These are phyloP conservation scores for Populus deltoides DNA, from an alignment of 345 rosid genomes.

Conservation along the genomic window DNA sequence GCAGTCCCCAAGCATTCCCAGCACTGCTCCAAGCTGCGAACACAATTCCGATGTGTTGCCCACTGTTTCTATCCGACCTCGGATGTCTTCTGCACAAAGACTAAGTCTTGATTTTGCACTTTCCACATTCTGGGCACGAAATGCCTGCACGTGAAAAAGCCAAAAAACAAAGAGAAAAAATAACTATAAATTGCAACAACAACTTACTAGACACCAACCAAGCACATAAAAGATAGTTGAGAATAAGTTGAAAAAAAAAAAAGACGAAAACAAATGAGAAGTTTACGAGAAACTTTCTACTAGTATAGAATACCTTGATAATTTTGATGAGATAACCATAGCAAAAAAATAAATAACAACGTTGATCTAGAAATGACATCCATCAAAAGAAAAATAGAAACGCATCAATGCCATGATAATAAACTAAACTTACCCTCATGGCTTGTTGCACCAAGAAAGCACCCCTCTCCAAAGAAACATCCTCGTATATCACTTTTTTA, in stretches of 20 bases:
- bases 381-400: neutral
- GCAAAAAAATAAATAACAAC: neutral
- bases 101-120: slow-evolving; percentile 88
- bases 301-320: neutral
- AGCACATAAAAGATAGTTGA: neutral
- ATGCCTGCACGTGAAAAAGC: slow-evolving; percentile 53
- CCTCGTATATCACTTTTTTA: slow-evolving; percentile 72
- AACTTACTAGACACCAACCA: slow-evolving; percentile 6
- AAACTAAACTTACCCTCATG: slow-evolving; percentile 71
- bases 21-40: slow-evolving; percentile 98
- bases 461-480: slow-evolving; percentile 93
- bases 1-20: slow-evolving; percentile 99
- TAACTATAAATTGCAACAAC: neutral
- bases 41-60: slow-evolving; percentile 84
- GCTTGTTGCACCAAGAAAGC: slow-evolving; percentile 97
- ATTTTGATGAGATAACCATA: neutral
- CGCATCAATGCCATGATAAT: neutral
- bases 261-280: neutral
- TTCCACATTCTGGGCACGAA: slow-evolving; percentile 76
- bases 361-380: neutral
- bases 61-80: slow-evolving; percentile 59
- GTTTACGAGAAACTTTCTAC: neutral
- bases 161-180: neutral
- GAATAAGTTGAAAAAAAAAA: neutral
- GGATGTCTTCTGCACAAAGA: slow-evolving; percentile 79